Evolutionary conservation across 2,329 filamentous ascomycete species (phyloP).

Genomic region (Chrysoporthe cubensis): DNA sequence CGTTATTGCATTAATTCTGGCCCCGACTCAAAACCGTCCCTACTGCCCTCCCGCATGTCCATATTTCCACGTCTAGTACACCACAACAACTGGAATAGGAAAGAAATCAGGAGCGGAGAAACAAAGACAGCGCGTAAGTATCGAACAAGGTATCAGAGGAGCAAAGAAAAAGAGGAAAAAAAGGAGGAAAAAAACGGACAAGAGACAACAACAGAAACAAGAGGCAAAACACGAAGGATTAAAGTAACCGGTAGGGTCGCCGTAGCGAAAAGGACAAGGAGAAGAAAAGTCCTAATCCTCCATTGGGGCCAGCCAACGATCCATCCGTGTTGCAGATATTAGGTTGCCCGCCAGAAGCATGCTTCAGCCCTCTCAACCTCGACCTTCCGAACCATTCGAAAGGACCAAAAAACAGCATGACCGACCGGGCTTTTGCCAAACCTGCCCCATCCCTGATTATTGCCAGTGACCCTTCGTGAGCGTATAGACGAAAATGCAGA

Average conservation of each 20-base stretch:
- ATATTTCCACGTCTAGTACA: slow-evolving; percentile 26
- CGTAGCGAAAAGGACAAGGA: slow-evolving; percentile 53
- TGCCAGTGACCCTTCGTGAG: slow-evolving; percentile 47
- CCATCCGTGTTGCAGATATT: slow-evolving; percentile 46
- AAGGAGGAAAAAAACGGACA: slow-evolving; percentile 34
- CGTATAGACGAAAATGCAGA: slow-evolving; percentile 35
- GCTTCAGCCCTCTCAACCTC: slow-evolving; percentile 32
- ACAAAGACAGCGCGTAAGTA: slow-evolving; percentile 44
- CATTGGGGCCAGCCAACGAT: slow-evolving; percentile 58
- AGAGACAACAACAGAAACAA: slow-evolving; percentile 34
- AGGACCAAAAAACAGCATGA: slow-evolving; percentile 39
- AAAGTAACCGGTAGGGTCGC: slow-evolving; percentile 45
- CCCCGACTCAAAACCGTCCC: slow-evolving; percentile 1
- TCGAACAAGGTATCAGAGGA: slow-evolving; percentile 63
- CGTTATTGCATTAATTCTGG: slow-evolving; percentile 18
- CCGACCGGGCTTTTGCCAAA: slow-evolving; percentile 39
- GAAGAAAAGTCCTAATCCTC: slow-evolving; percentile 41
- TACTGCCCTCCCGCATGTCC: neutral
- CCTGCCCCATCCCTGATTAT: slow-evolving; percentile 46
- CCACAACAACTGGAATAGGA: slow-evolving; percentile 7
- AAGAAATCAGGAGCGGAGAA: slow-evolving; percentile 2
- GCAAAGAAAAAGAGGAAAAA: slow-evolving; percentile 29
- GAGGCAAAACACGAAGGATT: slow-evolving; percentile 39
- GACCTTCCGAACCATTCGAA: slow-evolving; percentile 34
- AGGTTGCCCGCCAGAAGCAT: slow-evolving; percentile 44